Conservation (phyloP, 139 green algal genomes). For the Mychonastes homosphaera region DNA sequence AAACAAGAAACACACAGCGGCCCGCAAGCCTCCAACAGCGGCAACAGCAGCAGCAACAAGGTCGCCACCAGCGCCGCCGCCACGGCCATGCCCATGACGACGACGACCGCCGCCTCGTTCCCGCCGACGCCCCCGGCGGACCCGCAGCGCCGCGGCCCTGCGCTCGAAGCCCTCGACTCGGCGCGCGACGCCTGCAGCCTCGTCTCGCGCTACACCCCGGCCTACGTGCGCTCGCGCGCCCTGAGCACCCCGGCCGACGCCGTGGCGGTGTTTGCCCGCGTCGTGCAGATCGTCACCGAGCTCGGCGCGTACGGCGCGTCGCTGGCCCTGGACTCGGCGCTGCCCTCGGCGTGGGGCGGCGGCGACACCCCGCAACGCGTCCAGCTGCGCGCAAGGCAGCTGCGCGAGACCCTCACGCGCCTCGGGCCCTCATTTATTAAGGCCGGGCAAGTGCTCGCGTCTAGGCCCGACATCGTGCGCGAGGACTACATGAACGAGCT, state of each 20-base stretch:
- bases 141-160: too few species aligned
- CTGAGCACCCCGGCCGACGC: slow-evolving; percentile 23
- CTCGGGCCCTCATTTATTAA: slow-evolving; percentile 98
- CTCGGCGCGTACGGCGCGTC: slow-evolving; percentile 39
- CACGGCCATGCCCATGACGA: too few species aligned
- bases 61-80: too few species aligned
- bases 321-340: slow-evolving; percentile 30
- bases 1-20: too few species aligned
- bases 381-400: slow-evolving; percentile 59
- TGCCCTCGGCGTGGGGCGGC: slow-evolving; percentile 4
- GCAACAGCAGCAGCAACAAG: too few species aligned
- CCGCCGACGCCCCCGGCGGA: too few species aligned
- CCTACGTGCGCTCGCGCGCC: slow-evolving; percentile 31
- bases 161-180: slow-evolving; percentile 14
- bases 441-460: slow-evolving; percentile 93
- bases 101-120: too few species aligned
- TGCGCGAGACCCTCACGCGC: slow-evolving; percentile 69
- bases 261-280: slow-evolving; percentile 22
- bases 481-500: slow-evolving; percentile 99
- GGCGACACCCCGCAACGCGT: slow-evolving; percentile 40
- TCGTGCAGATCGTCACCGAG: slow-evolving; percentile 28
- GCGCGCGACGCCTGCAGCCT: slow-evolving; percentile 37
- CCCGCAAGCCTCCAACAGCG: too few species aligned
- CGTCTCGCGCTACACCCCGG: slow-evolving; percentile 31
- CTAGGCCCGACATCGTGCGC: slow-evolving; percentile 92